These are phyloP conservation scores for Bocquillonia castaneifolia DNA, from an alignment of 441 rosid species.

Conservation along the genomic window DNA sequence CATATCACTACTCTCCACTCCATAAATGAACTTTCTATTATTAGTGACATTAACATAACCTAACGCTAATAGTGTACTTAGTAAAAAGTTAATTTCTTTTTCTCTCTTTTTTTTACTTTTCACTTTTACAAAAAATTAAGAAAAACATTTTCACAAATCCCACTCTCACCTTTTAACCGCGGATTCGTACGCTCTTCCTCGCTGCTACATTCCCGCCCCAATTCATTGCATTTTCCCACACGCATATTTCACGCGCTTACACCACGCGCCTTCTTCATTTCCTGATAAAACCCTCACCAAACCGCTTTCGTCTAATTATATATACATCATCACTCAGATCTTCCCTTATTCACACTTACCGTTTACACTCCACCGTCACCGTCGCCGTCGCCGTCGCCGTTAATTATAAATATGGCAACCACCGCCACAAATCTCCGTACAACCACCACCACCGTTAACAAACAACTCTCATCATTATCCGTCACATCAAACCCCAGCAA, in stretches of 20 bases:
- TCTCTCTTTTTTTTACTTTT: too few species aligned
- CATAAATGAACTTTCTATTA: too few species aligned
- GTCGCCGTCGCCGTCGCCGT: neutral
- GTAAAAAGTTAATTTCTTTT: too few species aligned
- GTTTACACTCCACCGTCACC: neutral
- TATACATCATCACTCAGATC: constrained; percentile 11
- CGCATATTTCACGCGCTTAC: constrained; percentile 3
- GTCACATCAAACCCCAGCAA: constrained; percentile 32
- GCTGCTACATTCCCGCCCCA: neutral
- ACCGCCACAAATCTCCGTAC: constrained; percentile 26
- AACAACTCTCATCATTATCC: constrained; percentile 28
- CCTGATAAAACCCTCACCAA: constrained; percentile 23
- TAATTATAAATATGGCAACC: constrained; percentile 40
- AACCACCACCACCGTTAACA: constrained; percentile 10
- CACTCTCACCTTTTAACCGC: neutral
- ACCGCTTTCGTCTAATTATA: neutral
- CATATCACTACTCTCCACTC: neutral
- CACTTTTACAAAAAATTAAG: too few species aligned
- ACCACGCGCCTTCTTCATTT: neutral
- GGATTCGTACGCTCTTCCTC: neutral
- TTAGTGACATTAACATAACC: too few species aligned
- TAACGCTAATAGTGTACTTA: too few species aligned
- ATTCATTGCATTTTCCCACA: neutral
- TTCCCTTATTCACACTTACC: neutral
- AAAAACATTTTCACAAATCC: neutral